Base-by-base conservation (phyloP, 805 yeast genomes). In the Danielia reshetovae region DNA sequence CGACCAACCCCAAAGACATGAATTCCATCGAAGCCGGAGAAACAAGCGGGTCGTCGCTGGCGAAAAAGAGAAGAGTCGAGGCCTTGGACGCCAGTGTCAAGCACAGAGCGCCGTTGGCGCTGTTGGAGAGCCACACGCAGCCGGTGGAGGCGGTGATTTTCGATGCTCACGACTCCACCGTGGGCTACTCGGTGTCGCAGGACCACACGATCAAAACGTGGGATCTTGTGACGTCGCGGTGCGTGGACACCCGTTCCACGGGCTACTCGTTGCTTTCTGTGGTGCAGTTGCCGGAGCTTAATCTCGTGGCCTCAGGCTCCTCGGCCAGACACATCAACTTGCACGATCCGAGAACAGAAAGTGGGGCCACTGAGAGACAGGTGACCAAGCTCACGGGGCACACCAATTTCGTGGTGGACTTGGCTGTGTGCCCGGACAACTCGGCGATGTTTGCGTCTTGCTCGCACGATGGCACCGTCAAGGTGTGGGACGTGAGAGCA, bases 281-380 rank as follows among this genome's bases (percentile, higher is more conserved):
- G 18, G 68, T 79, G 19, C 80, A 80, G 46, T 67, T 93, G 42
- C 77, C 85, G 5, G 69, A 75, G 32, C 65, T 81, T 34, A 76
- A 85, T 42, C 66, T 93, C 36, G 62, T 93, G 19, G 95, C 89
- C 7, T 77, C 90, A 38, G 98, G 98, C n/a, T 87, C 97, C 1
- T 82, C 96, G 9, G 97, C 97, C n/a, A 82, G 98, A 61, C 97
- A 93, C 60, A 89, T 93, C 44, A 81, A 88, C 35, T 69, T 93
- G 42, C 95, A 87, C 54, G 98, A 93, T 58, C 97, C 97, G 29
- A 76, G 98, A 56, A 72, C 72, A 2, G 62, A 60, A 18, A 60
- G 77, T 1, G 70, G 81, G 2, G 68, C 75, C 5, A 72, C 78
- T 6, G 73, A 81, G 25, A 72, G 79, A 11, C 81, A 80, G 38